Percentiles rank a stretch among this genome's conserved stretches.
Conservation (phyloP, 257 asterid species). For the Primulina tabacum region DNA sequence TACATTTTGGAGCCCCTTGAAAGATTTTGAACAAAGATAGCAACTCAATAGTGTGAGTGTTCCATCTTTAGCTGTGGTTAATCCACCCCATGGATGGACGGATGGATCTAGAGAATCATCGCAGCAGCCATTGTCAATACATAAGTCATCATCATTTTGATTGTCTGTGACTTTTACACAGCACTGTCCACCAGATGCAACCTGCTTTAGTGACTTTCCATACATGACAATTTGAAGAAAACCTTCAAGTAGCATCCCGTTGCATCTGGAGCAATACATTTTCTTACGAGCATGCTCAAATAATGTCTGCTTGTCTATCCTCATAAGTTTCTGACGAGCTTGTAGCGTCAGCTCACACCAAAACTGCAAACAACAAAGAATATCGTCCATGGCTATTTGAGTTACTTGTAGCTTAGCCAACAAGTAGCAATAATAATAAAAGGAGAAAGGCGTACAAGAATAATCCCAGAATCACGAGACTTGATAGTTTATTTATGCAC, state of each 20-base stretch:
- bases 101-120: conserved; percentile 86
- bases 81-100: conserved; percentile 97
- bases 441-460: conserved; percentile 3
- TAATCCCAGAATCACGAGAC: not conserved
- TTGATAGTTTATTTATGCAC: not conserved
- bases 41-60: conserved; percentile 82
- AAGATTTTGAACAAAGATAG: conserved; percentile 69
- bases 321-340: conserved; percentile 76
- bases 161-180: conserved; percentile 36
- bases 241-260: conserved; percentile 92
- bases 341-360: conserved; percentile 81
- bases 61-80: conserved; percentile 77
- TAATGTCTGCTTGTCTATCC: conserved; percentile 82
- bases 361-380: conserved; percentile 57
- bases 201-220: conserved; percentile 87
- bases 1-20: conserved; percentile 87
- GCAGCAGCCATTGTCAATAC: conserved; percentile 44
- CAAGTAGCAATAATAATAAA: not conserved
- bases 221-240: conserved; percentile 85
- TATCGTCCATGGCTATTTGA: not conserved
- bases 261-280: conserved; percentile 98
- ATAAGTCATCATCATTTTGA: conserved; percentile 42
- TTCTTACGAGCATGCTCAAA: conserved; percentile 97
- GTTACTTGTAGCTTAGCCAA: not conserved
- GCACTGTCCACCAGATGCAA: conserved; percentile 41